These are phyloP conservation scores for Diaporthe sp. DNA, from an alignment of 2,329 filamentous ascomycete species.

Conservation along the genomic window DNA sequence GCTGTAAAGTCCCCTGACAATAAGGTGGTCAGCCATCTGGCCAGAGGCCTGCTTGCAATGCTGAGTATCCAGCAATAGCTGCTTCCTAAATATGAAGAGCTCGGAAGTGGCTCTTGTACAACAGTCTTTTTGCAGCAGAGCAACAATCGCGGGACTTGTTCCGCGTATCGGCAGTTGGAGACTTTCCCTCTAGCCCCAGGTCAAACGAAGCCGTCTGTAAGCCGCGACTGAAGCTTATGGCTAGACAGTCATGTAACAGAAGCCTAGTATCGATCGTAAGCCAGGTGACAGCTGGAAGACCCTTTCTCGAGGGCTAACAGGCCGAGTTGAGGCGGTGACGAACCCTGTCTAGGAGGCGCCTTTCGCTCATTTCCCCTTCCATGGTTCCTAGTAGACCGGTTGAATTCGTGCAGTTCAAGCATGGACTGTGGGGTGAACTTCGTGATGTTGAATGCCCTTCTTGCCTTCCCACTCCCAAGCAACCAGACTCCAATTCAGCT, in stretches of 20 bases:
- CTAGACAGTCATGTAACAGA: not conserved
- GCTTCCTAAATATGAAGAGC: not conserved
- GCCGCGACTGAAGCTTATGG: not conserved
- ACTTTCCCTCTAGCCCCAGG: not conserved
- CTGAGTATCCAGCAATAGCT: not conserved
- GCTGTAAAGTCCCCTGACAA: not conserved
- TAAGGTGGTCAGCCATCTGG: not conserved
- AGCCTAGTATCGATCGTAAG: not conserved
- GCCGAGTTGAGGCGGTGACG: not conserved
- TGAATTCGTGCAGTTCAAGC: slow-evolving; percentile 47
- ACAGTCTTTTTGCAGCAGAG: not conserved
- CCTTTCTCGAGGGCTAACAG: not conserved
- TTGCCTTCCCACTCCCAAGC: slow-evolving; percentile 80
- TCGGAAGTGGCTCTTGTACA: not conserved
- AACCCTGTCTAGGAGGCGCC: not conserved
- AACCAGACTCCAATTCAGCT: slow-evolving; percentile 88
- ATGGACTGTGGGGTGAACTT: slow-evolving; percentile 63
- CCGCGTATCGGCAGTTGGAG: not conserved
- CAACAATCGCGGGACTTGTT: not conserved
- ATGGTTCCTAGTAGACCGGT: slow-evolving; percentile 21
- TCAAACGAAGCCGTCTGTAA: not conserved
- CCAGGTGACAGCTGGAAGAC: not conserved
- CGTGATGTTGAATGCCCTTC: slow-evolving; percentile 51
- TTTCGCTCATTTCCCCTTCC: not conserved
- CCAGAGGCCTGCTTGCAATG: not conserved